These are phyloP conservation scores for Wickerhamiella kurtzmanii DNA, from an alignment of 805 yeast genomes.

Conservation along the genomic window DNA sequence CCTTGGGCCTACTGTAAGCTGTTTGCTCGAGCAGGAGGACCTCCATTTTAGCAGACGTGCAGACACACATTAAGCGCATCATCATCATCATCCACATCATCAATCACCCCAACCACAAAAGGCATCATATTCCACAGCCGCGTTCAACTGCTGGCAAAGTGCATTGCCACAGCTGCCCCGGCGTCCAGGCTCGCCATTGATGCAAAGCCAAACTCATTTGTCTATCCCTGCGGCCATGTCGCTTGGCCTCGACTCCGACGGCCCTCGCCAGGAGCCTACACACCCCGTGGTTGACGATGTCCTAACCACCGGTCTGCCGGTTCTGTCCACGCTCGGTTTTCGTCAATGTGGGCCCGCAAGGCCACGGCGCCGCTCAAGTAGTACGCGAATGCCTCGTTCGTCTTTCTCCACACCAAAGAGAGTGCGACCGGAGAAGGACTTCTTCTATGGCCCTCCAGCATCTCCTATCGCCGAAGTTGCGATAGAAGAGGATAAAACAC, in stretches of 20 bases:
- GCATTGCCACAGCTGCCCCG: background rate
- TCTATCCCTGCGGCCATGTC: background rate
- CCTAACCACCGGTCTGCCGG: background rate
- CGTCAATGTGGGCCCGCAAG: background rate
- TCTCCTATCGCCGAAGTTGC: background rate
- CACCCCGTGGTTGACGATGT: background rate
- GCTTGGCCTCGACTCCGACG: background rate
- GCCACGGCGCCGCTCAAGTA: background rate
- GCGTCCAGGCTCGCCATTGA: background rate
- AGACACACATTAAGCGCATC: too few species aligned
- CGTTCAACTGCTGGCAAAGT: background rate
- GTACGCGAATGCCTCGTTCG: background rate
- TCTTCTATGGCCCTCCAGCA: background rate
- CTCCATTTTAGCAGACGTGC: too few species aligned
- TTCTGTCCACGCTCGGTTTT: constrained; percentile 2
- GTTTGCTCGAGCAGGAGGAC: too few species aligned
- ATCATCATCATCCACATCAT: background rate
- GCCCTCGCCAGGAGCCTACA: background rate
- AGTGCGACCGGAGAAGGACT: background rate
- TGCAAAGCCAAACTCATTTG: background rate
- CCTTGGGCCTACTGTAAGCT: too few species aligned
- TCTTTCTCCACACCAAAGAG: background rate
- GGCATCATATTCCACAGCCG: background rate
- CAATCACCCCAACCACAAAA: background rate
- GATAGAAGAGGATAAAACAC: background rate